Conservation (phyloP, 2,329 filamentous ascomycete genomes). For the Xylaria sp. region DNA sequence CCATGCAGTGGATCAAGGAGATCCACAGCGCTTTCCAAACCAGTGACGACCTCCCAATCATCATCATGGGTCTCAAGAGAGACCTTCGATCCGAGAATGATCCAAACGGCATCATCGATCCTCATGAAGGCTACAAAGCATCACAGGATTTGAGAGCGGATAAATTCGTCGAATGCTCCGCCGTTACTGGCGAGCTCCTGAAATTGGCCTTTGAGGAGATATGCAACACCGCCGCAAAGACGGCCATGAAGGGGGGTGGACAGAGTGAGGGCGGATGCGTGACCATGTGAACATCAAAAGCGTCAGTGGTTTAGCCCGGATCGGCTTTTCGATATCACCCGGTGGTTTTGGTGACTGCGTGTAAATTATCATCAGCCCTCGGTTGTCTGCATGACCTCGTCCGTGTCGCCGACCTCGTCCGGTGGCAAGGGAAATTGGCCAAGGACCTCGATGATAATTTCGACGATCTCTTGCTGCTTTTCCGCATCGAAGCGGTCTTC, state of each 20-base stretch:
- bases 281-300: conserved; percentile 19
- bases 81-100: conserved; percentile 61
- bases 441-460: conserved; percentile 59
- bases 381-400: conserved; percentile 43
- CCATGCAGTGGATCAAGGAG: conserved; percentile 59
- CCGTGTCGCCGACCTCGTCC: conserved; percentile 39
- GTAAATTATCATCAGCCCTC: conserved; percentile 16
- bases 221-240: conserved; percentile 57
- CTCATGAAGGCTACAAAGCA: conserved; percentile 60
- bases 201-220: conserved; percentile 63
- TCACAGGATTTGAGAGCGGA: conserved; percentile 63
- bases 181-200: conserved; percentile 61
- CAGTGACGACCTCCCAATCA: conserved; percentile 54
- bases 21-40: conserved; percentile 51
- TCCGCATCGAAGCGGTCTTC: conserved; percentile 61
- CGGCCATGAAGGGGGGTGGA: conserved; percentile 49
- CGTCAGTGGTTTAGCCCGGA: background rate
- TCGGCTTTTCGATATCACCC: background rate
- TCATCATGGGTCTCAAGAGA: conserved; percentile 63
- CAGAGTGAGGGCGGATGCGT: conserved; percentile 59
- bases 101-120: conserved; percentile 63
- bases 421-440: conserved; percentile 50
- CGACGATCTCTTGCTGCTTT: conserved; percentile 61
- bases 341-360: background rate
- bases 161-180: conserved; percentile 67